phyloP scores from a whole-genome alignment of 208 protist species.

The Angomonas ambiguus region DNA sequence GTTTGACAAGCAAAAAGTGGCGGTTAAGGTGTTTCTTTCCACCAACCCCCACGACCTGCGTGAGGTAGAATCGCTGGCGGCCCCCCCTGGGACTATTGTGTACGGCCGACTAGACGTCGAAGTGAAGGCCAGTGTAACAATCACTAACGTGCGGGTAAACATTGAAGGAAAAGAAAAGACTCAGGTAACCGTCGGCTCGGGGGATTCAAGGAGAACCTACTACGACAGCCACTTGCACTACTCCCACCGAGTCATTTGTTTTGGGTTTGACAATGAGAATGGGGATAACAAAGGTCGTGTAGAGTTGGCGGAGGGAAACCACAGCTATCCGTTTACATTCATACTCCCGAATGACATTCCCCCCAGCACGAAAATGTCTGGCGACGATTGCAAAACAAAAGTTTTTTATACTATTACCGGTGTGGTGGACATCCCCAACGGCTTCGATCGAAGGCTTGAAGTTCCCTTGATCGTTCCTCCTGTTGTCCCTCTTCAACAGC shows the following conservation, averaged over 20 bases:
- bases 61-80: background rate
- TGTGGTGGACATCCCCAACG: background rate
- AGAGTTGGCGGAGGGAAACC: background rate
- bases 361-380: background rate
- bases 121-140: background rate
- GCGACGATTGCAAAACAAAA: background rate
- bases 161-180: background rate
- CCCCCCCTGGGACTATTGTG: background rate
- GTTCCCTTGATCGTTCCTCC: background rate
- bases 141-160: background rate
- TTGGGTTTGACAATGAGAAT: background rate
- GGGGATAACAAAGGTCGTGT: background rate
- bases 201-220: background rate
- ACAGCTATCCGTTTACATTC: background rate
- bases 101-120: background rate
- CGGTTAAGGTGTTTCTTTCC: background rate
- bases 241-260: constrained; percentile 1
- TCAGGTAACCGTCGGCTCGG: background rate
- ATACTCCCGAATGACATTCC: background rate
- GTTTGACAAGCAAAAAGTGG: background rate
- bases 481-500: background rate
- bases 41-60: background rate
- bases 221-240: background rate
- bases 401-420: background rate
- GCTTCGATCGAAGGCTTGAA: background rate